A percentile compares a stretch with the other conserved stretches of the same genome.
These are phyloP conservation scores for Paraphoma sp. DNA, from an alignment of 2,329 filamentous ascomycete species.

Conservation along the genomic window DNA sequence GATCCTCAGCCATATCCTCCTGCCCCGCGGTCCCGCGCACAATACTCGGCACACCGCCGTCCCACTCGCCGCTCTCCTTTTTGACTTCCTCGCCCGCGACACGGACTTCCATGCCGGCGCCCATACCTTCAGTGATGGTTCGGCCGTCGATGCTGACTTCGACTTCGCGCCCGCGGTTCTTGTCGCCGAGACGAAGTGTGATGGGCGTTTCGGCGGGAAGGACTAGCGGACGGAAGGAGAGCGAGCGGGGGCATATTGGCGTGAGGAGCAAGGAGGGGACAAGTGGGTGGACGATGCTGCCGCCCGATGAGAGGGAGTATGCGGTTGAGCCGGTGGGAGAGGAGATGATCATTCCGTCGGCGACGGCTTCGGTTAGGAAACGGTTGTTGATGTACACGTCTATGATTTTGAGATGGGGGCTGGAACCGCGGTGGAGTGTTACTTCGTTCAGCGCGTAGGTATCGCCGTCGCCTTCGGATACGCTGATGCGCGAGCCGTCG, in stretches of 20 bases:
- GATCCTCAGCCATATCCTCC: constrained; percentile 71
- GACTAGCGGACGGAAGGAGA: constrained; percentile 91
- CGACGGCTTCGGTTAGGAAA: constrained; percentile 91
- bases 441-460: constrained; percentile 91
- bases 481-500: constrained; percentile 60
- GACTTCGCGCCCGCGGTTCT: constrained; percentile 56
- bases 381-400: constrained; percentile 89
- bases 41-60: constrained; percentile 88
- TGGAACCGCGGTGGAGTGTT: constrained; percentile 86
- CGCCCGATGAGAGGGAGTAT: constrained; percentile 91
- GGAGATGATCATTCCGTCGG: constrained; percentile 92
- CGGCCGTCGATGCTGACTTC: constrained; percentile 60
- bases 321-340: constrained; percentile 95
- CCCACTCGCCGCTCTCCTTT: constrained; percentile 58
- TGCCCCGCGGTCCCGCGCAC: constrained; percentile 65
- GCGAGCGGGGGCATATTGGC: constrained; percentile 88
- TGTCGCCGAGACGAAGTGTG: constrained; percentile 77
- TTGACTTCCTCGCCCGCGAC: constrained; percentile 84
- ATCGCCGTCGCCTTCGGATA: constrained; percentile 40
- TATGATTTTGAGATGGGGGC: constrained; percentile 89
- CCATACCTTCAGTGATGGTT: constrained; percentile 51
- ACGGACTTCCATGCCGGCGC: constrained; percentile 71
- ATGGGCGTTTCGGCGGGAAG: constrained; percentile 86
- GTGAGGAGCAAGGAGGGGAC: constrained; percentile 89
- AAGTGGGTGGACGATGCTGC: constrained; percentile 91